These are phyloP conservation scores for Triadica sebifera DNA, from an alignment of 345 rosid species.

Conservation along the genomic window DNA sequence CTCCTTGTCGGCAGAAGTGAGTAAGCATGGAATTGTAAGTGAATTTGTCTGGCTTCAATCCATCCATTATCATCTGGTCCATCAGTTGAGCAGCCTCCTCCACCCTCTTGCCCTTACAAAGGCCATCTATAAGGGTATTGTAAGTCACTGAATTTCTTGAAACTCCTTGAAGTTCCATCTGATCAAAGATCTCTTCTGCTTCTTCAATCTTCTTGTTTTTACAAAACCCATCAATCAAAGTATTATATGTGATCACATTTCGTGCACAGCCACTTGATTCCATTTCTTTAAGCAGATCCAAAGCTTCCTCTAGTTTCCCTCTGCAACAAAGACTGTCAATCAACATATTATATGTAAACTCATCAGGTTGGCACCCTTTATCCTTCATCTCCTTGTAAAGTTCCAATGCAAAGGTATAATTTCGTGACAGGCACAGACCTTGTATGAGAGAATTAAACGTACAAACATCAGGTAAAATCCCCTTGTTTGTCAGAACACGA, in stretches of 20 bases:
- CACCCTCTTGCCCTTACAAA: conserved; percentile 65
- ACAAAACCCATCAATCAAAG: conserved; percentile 84
- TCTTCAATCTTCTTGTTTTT: conserved; percentile 67
- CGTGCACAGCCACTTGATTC: conserved; percentile 72
- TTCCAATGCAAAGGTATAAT: conserved; percentile 57
- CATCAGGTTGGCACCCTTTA: conserved; percentile 79
- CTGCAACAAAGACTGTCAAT: conserved; percentile 69
- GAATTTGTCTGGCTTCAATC: conserved; percentile 76
- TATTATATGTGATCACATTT: conserved; percentile 73
- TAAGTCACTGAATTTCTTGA: conserved; percentile 81
- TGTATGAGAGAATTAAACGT: conserved; percentile 82
- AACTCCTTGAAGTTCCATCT: conserved; percentile 88
- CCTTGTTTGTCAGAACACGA: conserved; percentile 63
- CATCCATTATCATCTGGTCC: conserved; percentile 95
- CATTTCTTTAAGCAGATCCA: conserved; percentile 73
- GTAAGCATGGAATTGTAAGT: conserved; percentile 78
- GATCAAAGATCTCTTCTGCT: conserved; percentile 89
- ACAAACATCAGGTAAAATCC: conserved; percentile 66
- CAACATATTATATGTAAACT: conserved; percentile 76
- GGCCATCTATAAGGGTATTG: conserved; percentile 86
- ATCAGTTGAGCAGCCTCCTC: conserved; percentile 82
- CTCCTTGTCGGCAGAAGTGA: conserved; percentile 67
- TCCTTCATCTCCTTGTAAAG: conserved; percentile 78
- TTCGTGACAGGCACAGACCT: conserved; percentile 65
- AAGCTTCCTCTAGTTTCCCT: conserved; percentile 66